Evolutionary conservation across 108 stramenopile genomes (phyloP).

Genomic region (Cyclotella sp.): DNA sequence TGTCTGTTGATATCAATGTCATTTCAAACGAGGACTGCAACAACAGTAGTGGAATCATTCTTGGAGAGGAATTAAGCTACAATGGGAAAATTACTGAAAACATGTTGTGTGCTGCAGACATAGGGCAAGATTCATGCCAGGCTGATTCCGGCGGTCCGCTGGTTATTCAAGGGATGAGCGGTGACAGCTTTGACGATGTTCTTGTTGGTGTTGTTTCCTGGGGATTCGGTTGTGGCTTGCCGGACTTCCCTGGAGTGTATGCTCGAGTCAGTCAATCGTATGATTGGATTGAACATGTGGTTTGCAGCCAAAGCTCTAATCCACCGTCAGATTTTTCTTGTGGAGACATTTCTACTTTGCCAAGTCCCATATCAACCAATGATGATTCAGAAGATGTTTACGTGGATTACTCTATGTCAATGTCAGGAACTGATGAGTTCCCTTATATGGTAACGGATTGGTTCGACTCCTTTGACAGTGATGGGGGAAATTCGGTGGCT

Average conservation of each 20-base stretch:
- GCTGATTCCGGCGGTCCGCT: constrained; percentile 39
- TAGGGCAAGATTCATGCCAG: constrained; percentile 40
- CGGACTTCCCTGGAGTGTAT: constrained; percentile 57
- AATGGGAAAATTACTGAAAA: constrained; percentile 28
- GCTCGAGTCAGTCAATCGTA: constrained; percentile 43
- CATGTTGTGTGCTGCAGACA: constrained; percentile 48
- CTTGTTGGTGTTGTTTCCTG: constrained; percentile 27
- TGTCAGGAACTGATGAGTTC: too few relatives aligned
- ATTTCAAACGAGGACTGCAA: constrained; percentile 36
- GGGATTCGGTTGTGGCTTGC: constrained; percentile 40
- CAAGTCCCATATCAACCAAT: too few relatives aligned
- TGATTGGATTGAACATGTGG: constrained; percentile 56
- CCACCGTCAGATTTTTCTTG: neutral
- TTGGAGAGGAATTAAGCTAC: constrained; percentile 7
- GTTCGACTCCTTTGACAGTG: too few relatives aligned
- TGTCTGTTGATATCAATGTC: constrained; percentile 19
- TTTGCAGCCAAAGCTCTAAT: constrained; percentile 40
- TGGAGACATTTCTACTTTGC: neutral
- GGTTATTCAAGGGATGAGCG: neutral
- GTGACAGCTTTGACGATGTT: neutral
- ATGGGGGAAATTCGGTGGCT: too few relatives aligned
- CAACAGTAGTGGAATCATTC: constrained; percentile 2
- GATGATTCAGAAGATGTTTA: too few relatives aligned
- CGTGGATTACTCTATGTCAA: too few relatives aligned
- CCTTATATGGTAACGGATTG: too few relatives aligned